Base-by-base conservation (phyloP, 164 flowering plant genomes). In the Piper betle region DNA sequence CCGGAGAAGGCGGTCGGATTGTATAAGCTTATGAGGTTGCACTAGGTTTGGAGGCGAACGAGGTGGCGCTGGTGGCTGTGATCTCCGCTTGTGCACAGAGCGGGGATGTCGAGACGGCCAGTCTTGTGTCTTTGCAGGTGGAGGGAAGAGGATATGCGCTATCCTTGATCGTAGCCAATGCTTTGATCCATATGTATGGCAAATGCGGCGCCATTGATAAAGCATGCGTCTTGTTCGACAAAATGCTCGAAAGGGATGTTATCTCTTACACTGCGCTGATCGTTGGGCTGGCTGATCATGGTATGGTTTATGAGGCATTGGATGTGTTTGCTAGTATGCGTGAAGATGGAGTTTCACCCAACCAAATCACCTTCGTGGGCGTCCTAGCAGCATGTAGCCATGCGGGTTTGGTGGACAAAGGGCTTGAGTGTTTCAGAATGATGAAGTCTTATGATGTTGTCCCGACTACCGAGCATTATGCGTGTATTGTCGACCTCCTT, bases 401-500 rank as follows among this genome's bases (percentile, higher is more conserved):
- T 67, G 77, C 70, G 9, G 85, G 85, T 37, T 20, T 76, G 11
- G 73, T 79, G 0, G 74, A 77, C 16, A 74, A 77, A 64, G 85
- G 80, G 0, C 64, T 70, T 62, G 48, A 59, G 55, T 73, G 68
- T 41, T 81, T 79, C 53, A 60, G 73, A 50, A 43, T 72, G 20
- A 79, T 81, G 82, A 68, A 15, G 37, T 60, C 39, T 52, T 73
- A 33, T 42, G 57, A 66, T 43, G 70, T 81, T n/a, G 46, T 52
- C 12, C 82, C 82, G 2, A 19, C 39, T 39, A 60, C 57, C 0
- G 79, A 77, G 68, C 84, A 81, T 54, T 73, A 66, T 40, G 67
- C 82, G 12, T 79, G 81, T 71, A 68, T 81, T 68, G 77, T 77
- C 43, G 79, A 77, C 41, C 79, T 79, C 38, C 77, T 81, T 55